Evolutionary conservation across 768 basidiomycete species (phyloP), one percentile per base, ranked within the genome.

Genomic region (Auriscalpium vulgare): DNA sequence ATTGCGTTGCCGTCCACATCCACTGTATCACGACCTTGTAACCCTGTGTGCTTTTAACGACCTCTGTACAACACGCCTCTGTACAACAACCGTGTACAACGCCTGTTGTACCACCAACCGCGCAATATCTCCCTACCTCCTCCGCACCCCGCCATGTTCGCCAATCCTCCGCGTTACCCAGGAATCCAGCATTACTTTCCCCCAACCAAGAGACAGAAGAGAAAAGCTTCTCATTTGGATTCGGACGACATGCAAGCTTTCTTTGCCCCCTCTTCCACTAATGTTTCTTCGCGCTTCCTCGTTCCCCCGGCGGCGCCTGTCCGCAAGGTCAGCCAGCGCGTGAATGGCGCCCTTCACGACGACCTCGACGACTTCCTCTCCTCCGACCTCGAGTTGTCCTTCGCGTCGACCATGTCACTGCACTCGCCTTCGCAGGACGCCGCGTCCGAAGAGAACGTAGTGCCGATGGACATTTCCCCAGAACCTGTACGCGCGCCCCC

Each of bases 401-500:
- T 92, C 65, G 87, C 87, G 8, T 90, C 88, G 35, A 88, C 79
- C 58, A 84, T 91, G 68, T 92, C 90, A 8, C 72, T 92, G 48
- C 78, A 87, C 65, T 88, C 88, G 29, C 87, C 89, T 37, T 76
- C 82, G 13, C 76, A 71, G 50, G 75, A 79, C 34, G 65, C 73
- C 49, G 63, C 77, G 8, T 71, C 77, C 35, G 82, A 83, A 23
- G 62, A 60, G 44, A 75, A 75, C 59, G 72, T 78, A 50, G 77
- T 84, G 51, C 79, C 87, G 4, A 91, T 91, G 90, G 89, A 91
- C 64, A 85, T 92, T 48, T 91, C 89, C 4, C 90, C 90, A 9
- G 80, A 78, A 21, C 85, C 70, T 8, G 62, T 67, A 70, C 68
- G 57, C 57, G 55, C 59, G 50, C 50, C 58, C 48, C 59, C 60